Evolutionary conservation across 2,329 filamentous ascomycete species (phyloP), one percentile per base, ranked within the genome.

Genomic region (Penicillium paneum): DNA sequence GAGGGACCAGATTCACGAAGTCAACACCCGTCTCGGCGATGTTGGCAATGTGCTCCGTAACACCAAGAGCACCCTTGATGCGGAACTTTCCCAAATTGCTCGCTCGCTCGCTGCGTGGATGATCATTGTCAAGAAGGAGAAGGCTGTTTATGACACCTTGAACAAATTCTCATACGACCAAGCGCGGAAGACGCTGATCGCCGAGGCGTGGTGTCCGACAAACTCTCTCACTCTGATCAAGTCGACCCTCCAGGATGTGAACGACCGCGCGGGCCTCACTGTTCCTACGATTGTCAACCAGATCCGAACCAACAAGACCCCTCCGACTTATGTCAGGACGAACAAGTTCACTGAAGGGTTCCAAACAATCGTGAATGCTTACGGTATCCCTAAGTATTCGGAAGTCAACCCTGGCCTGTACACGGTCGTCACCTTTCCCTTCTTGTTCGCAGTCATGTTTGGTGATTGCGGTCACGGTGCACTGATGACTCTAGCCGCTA

Each of bases 401-500:
- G 94, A 99, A 77, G 89, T 97, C 73, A 99, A 99, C 76, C 94
- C 94, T 54, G 93, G 91, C 58, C 82, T 99, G 21, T 93, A 93
- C 35, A 94, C 96, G 48, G 91, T 97, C 63, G 87, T 99, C 60
- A 99, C 94, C 6, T 99, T 99, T 76, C 94, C 95, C n/a, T 99
- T 99, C 81, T 81, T 99, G 59, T 99, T 99, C 71, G 94, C 94
- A 46, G 94, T 99, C 83, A 99, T 99, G 94, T 99, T 99, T 71
- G 95, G 94, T 80, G 94, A 99, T 75, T 87, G 96, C 55, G 95
- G 94, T 48, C 94, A 99, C 70, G 94, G 93, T 62, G 74, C 87
- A 62, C 89, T 99, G 73, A 96, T 99, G 89, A 81, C 93, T 40
- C 71, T 84, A 52, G 89, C 91, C 54, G 90, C 94, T 13, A 69